Conservation (phyloP, 768 basidiomycete genomes). For the Stropharia rugosoannulata region DNA sequence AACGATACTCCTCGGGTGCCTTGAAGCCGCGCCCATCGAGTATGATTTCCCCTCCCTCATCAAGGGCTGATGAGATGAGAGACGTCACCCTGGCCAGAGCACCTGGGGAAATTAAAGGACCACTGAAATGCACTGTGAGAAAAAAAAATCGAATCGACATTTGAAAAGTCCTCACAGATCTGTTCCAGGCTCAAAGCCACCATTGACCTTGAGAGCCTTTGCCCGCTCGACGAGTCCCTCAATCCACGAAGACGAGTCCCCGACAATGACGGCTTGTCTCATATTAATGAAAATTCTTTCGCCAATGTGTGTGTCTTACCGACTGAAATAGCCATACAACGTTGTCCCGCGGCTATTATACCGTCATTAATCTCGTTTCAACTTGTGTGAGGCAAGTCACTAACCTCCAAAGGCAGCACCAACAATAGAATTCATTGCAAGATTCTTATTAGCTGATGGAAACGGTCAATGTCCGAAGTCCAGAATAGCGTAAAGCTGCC, state of each 20-base stretch:
- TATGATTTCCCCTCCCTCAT: conserved; percentile 82
- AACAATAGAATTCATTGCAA: conserved; percentile 86
- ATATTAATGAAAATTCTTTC: background rate
- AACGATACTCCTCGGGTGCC: conserved; percentile 66
- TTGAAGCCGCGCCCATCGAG: conserved; percentile 79
- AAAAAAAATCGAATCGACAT: background rate
- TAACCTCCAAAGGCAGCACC: conserved; percentile 92
- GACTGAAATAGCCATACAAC: conserved; percentile 96
- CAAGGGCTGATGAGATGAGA: conserved; percentile 70
- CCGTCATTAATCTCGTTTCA: background rate
- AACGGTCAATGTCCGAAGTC: background rate
- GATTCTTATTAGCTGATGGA: conserved; percentile 80
- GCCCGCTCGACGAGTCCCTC: conserved; percentile 85
- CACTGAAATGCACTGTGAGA: conserved; percentile 35
- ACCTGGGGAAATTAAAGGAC: conserved; percentile 78
- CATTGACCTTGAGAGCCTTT: conserved; percentile 74
- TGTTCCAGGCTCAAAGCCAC: conserved; percentile 85
- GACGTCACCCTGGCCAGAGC: conserved; percentile 77
- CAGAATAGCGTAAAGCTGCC: conserved; percentile 14
- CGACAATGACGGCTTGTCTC: conserved; percentile 72
- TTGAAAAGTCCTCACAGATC: conserved; percentile 58
- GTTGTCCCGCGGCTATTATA: conserved; percentile 82
- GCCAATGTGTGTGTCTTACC: conserved; percentile 41
- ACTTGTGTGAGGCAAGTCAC: conserved; percentile 9
- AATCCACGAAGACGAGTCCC: conserved; percentile 76